Evolutionary conservation across 306 rosid genomes (phyloP), one percentile per base, ranked within the genome.

Genomic region (Dalbergia oliveri): DNA sequence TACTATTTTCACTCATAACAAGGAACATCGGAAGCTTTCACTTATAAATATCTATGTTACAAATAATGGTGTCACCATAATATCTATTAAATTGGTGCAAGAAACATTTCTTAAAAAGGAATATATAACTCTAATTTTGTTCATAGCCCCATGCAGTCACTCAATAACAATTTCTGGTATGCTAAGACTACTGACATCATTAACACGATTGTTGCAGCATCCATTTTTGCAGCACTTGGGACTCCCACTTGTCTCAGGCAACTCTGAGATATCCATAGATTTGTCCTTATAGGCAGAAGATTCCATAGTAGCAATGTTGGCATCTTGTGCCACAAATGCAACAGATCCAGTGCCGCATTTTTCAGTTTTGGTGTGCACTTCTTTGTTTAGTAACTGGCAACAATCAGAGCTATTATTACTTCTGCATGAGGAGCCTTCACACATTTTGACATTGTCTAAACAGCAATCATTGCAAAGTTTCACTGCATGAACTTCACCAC

Each of bases 381-480:
- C 9, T 43, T 43, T 43, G 47, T 43, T 9, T 43, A 43, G 47
- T 9, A 9, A 43, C 47, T 43, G 33, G 72, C 83, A 70, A 61
- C 83, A 58, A 67, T 16, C 77, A 78, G 37, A 14, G 15, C 41
- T 14, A 57, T 68, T 58, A 15, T 66, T 66, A 41, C 45, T 67
- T 59, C 72, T 83, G 66, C 72, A 34, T 37, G 80, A 49, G 8
- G 18, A 66, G 33, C 72, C 70, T 10, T 57, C 71, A 13, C 33
- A 39, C 75, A 57, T 63, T 33, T 66, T 77, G n/a, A 54, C 60
- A 44, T 19, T 26, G 5, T 35, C 35, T 23, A 75, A 53, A 72
- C 80, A 67, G 13, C 68, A 73, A 35, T 57, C 79, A 82, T 79
- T 71, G 73, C 84, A 81, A 8, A 66, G 80, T 26, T 75, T 83